A percentile compares a stretch with the other conserved stretches of the same genome.
Conservation (phyloP, 179 eudicot genomes). For the Silene vulgaris region DNA sequence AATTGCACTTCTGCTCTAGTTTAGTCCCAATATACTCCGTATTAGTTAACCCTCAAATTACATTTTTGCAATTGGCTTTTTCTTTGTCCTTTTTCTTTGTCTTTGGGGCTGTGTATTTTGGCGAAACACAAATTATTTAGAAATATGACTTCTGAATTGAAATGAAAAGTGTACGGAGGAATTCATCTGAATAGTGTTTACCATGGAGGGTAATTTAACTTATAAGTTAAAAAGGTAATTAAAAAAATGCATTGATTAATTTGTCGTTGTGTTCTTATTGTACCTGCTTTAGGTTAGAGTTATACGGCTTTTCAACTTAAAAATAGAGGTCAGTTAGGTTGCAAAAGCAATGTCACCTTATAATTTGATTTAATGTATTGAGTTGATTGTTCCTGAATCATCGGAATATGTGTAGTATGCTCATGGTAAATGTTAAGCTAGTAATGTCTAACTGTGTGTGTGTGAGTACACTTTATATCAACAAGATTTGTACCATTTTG, state of each 20-base stretch:
- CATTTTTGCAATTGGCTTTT: too few relatives aligned
- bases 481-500: conserved; percentile 5
- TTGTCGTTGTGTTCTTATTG: neutral
- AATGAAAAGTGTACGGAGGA: neutral
- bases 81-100: too few relatives aligned
- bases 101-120: neutral
- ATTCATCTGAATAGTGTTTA: neutral
- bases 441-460: neutral
- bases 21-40: too few relatives aligned
- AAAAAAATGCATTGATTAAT: neutral
- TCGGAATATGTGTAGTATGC: neutral
- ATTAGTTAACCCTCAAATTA: too few relatives aligned
- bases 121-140: neutral
- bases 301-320: too few relatives aligned
- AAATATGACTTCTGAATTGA: neutral
- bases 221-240: neutral
- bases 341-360: neutral
- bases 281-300: neutral
- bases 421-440: neutral
- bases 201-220: neutral
- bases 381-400: neutral
- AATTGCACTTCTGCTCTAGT: too few relatives aligned
- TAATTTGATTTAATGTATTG: neutral
- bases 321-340: neutral
- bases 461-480: neutral